Evolutionary conservation across 768 basidiomycete species (phyloP), one percentile per base, ranked within the genome.

Genomic region (Podaxis sp.): DNA sequence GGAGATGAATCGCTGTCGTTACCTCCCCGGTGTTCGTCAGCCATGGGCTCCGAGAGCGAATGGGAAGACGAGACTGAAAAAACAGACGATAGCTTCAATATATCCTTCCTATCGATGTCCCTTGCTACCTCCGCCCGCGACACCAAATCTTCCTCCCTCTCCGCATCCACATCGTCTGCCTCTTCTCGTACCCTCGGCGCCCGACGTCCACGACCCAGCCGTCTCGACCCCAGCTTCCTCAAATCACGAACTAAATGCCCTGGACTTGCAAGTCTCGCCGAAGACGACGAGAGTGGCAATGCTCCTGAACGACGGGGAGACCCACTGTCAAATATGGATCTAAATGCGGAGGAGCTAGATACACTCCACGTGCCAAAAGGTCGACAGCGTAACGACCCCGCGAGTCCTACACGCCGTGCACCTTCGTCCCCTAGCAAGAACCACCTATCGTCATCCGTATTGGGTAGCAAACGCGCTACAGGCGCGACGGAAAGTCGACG

Each of bases 61-160:
- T 94, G 93, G 92, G 92, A 94, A 74, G 91, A 94, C 69, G 93
- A 93, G 68, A 85, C 87, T 67, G 91, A 93, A 70, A 90, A 84
- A 75, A 91, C 89, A 0, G 91, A 94, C 7, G 91, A 91, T 55
- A 91, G 88, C 70, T 69, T 90, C 67, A 84, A 79, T 66, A 61
- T 87, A 63, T 86, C 80, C 70, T 80, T 85, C 69, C 64, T 77
- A 59, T 75, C 82, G 15, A 71, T 75, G n/a, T 77, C 79, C 13
- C 66, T 78, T n/a, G 72, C 79, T 40, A 68, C 76, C 15, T 76
- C 82, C 33, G 72, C 71, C 66, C 63, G 70, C 57, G 64, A 69
- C 66, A 66, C 64, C 63, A 69, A 70, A 24, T 49, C 61, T 11
- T 61, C 62, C 2, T 53, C 40, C 6, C 47, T 49, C n/a, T 61